These are phyloP conservation scores for Volvox africanus DNA, from an alignment of 139 green algal species.

Conservation along the genomic window DNA sequence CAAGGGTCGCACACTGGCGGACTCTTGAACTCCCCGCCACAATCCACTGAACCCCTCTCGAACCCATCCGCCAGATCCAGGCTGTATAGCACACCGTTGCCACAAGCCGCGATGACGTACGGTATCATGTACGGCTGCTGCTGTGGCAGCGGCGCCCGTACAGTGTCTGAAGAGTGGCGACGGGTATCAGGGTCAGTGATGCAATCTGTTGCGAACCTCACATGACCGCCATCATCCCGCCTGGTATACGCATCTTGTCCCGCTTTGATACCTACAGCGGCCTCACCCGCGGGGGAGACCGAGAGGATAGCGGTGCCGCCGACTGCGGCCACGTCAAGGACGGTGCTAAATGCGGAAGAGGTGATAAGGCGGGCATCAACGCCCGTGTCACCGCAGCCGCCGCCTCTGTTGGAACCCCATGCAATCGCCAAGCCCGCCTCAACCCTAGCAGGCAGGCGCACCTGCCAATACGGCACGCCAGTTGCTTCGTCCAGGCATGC, in stretches of 20 bases:
- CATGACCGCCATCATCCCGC: too few species aligned
- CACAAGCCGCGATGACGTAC: constrained; percentile 45
- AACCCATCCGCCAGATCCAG: constrained; percentile 24
- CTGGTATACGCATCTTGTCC: too few species aligned
- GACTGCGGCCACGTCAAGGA: too few species aligned
- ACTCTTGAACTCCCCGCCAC: constrained; percentile 39
- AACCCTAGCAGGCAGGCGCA: constrained; percentile 19
- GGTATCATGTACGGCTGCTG: not conserved
- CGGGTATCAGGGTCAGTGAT: too few species aligned
- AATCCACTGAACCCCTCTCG: not conserved
- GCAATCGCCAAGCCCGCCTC: constrained; percentile 46
- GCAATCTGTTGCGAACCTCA: too few species aligned
- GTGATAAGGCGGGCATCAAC: too few species aligned
- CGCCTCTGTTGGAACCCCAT: not conserved
- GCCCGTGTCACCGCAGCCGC: not conserved
- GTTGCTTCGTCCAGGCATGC: constrained; percentile 20
- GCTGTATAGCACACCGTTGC: constrained; percentile 43
- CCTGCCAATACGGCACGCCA: constrained; percentile 28
- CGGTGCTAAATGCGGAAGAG: too few species aligned
- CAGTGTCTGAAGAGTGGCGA: too few species aligned
- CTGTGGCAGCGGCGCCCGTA: not conserved
- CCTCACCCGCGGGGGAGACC: not conserved
- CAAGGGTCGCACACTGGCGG: constrained; percentile 46
- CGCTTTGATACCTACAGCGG: too few species aligned
- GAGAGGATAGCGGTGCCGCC: not conserved